Evolutionary conservation across 768 basidiomycete genomes (phyloP), one percentile per base, ranked within the genome.

Genomic region (Fomitopsis pulvina): DNA sequence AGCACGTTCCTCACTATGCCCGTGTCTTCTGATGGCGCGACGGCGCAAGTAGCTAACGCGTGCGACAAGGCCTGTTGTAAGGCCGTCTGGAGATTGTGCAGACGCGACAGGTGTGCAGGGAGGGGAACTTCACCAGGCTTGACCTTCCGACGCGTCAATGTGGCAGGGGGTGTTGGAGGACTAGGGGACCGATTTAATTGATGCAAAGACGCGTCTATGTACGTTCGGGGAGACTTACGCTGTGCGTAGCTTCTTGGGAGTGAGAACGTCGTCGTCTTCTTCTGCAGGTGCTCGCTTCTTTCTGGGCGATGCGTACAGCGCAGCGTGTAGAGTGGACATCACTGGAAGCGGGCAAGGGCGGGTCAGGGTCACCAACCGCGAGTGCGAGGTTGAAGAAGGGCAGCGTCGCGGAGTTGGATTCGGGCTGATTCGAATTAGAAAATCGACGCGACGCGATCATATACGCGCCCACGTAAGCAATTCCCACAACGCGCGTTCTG

Each of bases 31-130:
- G 78, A 75, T 4, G 87, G 89, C 11, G 89, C 81, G 27, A 85
- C 78, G 26, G 87, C 87, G 55, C 81, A 87, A 11, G 88, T 87
- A 4, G 89, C 89, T 25, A 92, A 77, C 8, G 87, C 87, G 68
- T 89, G 87, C 2, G 90, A 89, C 48, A 92, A 75, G 44, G 90
- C 89, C 60, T 86, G 85, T 56, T 91, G 87, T 41, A 92, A 70
- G 11, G 81, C 78, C 21, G 77, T 81, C 57, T 91, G 83, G 41
- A 85, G 72, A 47, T 67, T 72, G 55, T 73, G 71, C 30, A 92
- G 76, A 30, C 85, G 81, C 37, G 75, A 63, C 26, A 92, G 71
- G 55, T 83, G 75, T 10, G 66, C 38, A 10, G 88, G 83, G 32
- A 90, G 66, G 7, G 70, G 52, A 22, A 53, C 48, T 32, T 47